Percentiles rank a stretch among this genome's conserved stretches.
These are phyloP conservation scores for Fraxinus anomala DNA, from an alignment of 257 asterid species.

Conservation along the genomic window DNA sequence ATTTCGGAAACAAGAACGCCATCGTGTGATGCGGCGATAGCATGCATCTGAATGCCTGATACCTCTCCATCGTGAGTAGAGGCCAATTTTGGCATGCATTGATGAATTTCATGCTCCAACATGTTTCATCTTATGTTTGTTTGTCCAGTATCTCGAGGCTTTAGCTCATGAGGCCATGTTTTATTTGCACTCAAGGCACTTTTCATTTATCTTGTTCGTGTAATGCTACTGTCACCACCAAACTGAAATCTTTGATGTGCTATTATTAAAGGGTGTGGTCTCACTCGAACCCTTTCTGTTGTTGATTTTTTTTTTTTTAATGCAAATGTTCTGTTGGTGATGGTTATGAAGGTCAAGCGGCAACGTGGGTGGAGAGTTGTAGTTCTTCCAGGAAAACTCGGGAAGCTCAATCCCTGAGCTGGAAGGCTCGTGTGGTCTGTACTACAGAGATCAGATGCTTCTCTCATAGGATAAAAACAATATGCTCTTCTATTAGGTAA, in stretches of 20 bases:
- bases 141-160: neutral
- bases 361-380: no score
- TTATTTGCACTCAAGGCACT: neutral
- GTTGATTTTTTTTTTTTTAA: no score
- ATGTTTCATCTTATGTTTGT: neutral
- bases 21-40: conserved; percentile 77
- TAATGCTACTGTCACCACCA: neutral
- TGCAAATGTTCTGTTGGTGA: neutral
- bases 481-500: no score
- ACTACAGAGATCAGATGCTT: no score
- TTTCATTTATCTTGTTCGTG: neutral
- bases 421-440: no score
- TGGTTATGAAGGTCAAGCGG: no score
- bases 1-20: conserved; percentile 90
- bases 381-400: no score
- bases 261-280: neutral
- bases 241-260: neutral
- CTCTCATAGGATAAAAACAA: no score
- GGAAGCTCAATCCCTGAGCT: no score
- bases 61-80: neutral
- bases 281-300: neutral
- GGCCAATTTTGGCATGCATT: neutral
- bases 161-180: neutral
- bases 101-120: neutral
- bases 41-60: conserved; percentile 5